Evolutionary conservation across 73 alveolate species (phyloP), one percentile per base, ranked within the genome.

Genomic region (Durusdinium trenchii): DNA sequence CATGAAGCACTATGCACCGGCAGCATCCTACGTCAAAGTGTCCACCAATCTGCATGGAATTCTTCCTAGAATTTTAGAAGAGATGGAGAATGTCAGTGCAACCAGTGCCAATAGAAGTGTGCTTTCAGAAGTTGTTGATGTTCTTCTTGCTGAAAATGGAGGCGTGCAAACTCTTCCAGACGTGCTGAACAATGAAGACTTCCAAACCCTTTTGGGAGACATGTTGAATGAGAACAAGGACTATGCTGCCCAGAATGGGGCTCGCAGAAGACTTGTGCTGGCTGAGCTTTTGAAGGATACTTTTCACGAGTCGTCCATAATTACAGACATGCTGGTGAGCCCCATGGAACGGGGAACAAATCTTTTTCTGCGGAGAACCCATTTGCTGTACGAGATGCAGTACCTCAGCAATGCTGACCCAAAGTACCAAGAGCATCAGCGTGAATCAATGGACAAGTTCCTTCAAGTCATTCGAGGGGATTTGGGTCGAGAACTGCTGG

Each of bases 281-380:
- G n/a, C 23, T n/a, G 86, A 89, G 69, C 26, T 89, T 6, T 46
- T 6, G 10, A 16, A 62, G 40, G 73, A 84, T 3, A 26, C 32
- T 26, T 89, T 89, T 50, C 52, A 6, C 30, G 86, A 62, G 14
- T 61, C 96, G 16, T 26, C 71, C 3, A 89, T 89, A 28, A 6
- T 62, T 20, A 47, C 64, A 35, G 96, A 89, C 51, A 6, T 40
- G 14, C 38, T 60, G 40, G 45, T 64, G 10, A 64, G 64, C 5
- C 96, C 64, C 26, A 16, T 89, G 67, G 96, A 89, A 35, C 61
- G 32, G 9, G 96, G 96, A 26, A 38, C 14, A 26, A 89, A 62
- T 20, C 64, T 30, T 35, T 30, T 89, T 5, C 51, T 89, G 30
- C 32, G 96, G 10, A 40, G 45, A 6, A 62, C 96, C 7, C 61